Percentiles rank a stretch among this genome's conserved stretches.
Evolutionary conservation across 306 rosid genomes (phyloP).

Genomic region (Bauhinia variegata): DNA sequence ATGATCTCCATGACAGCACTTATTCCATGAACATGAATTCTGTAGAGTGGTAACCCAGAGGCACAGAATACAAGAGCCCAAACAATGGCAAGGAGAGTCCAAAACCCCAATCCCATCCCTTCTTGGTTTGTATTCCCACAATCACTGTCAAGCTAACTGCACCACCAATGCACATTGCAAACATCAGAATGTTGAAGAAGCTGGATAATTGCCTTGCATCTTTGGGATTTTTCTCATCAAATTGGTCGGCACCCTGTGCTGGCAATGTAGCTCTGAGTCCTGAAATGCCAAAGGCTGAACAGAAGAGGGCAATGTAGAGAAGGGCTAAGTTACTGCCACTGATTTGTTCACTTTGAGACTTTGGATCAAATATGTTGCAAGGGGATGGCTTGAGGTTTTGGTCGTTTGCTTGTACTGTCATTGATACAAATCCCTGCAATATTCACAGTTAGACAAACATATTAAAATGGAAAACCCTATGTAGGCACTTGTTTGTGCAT

Average conservation of each 20-base stretch:
- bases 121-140: conserved; percentile 73
- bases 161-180: conserved; percentile 71
- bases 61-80: conserved; percentile 52
- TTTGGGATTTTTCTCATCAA: conserved; percentile 70
- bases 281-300: conserved; percentile 60
- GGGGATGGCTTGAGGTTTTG: conserved; percentile 60
- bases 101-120: conserved; percentile 94
- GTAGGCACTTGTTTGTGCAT: too few relatives aligned
- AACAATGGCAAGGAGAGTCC: conserved; percentile 59
- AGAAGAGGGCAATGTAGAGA: conserved; percentile 70
- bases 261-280: conserved; percentile 83
- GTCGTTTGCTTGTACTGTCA: conserved; percentile 76
- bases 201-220: conserved; percentile 77
- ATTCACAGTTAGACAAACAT: too few relatives aligned
- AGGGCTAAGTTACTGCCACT: conserved; percentile 50
- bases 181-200: conserved; percentile 69
- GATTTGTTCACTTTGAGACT: conserved; percentile 48
- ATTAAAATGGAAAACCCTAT: too few relatives aligned
- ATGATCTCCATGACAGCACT: conserved; percentile 62
- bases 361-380: conserved; percentile 50
- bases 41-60: conserved; percentile 70
- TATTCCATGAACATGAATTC: conserved; percentile 61
- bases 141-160: conserved; percentile 70
- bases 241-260: conserved; percentile 92
- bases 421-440: conserved; percentile 67